phyloP scores from a whole-genome alignment of 176 grass and related monocot species.

The Chrysopogon serrulatus region DNA sequence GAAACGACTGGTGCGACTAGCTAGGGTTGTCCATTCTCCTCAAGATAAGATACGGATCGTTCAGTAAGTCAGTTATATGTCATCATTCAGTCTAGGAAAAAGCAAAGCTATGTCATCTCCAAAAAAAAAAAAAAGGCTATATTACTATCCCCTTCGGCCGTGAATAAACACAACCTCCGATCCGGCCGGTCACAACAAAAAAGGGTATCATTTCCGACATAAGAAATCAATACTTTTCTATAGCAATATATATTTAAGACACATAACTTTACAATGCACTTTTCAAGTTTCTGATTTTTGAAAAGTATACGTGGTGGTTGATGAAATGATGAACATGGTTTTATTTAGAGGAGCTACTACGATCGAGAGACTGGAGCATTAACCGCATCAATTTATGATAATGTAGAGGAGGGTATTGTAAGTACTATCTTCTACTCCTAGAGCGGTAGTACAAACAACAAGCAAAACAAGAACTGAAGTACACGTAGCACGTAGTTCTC shows the following conservation, averaged over 20 bases:
- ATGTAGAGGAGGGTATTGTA: background rate
- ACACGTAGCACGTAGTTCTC: slow-evolving; percentile 3
- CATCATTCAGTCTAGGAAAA: background rate
- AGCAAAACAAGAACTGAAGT: background rate
- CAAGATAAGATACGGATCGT: background rate
- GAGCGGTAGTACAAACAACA: too few relatives aligned
- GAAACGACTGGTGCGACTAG: background rate
- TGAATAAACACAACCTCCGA: background rate
- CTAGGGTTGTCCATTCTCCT: background rate
- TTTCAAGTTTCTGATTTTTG: background rate
- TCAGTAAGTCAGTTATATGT: background rate
- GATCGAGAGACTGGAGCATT: background rate
- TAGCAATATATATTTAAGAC: too few relatives aligned
- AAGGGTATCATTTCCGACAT: background rate
- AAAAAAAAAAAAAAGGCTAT: background rate
- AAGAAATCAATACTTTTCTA: background rate
- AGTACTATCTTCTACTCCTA: background rate
- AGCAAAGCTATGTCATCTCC: background rate
- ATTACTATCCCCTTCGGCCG: background rate
- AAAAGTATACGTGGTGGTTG: background rate
- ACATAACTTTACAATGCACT: background rate
- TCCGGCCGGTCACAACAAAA: background rate
- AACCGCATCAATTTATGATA: background rate
- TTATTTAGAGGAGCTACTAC: background rate
- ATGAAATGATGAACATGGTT: background rate